Percentiles rank a stretch among this genome's conserved stretches.
Evolutionary conservation across 148 eudicot genomes (phyloP).

Genomic region (Chenopodium formosanum): DNA sequence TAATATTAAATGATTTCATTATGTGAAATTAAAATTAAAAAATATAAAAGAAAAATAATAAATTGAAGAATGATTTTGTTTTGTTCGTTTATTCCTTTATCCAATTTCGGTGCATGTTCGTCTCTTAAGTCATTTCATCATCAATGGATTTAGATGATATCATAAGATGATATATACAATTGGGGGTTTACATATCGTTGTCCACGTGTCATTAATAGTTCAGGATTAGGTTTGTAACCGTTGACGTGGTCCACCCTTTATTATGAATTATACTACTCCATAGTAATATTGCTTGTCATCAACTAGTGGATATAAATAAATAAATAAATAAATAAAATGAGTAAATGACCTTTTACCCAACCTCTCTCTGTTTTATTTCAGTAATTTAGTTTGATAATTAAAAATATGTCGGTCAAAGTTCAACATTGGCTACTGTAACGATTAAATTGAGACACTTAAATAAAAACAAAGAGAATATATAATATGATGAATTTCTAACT

Average conservation of each 20-base stretch:
- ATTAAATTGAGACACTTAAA: too few relatives aligned
- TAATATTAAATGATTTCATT: not conserved
- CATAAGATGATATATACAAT: not conserved
- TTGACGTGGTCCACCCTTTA: constrained; percentile 12
- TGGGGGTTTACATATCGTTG: not conserved
- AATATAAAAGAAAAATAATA: too few relatives aligned
- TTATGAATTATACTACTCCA: too few relatives aligned
- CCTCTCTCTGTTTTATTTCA: too few relatives aligned
- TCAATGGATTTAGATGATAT: constrained; percentile 18
- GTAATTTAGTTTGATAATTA: too few relatives aligned
- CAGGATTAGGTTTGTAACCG: constrained; percentile 16
- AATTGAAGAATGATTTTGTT: not conserved
- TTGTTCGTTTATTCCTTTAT: not conserved
- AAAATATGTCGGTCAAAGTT: too few relatives aligned
- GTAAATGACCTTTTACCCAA: too few relatives aligned
- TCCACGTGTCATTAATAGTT: constrained; percentile 15
- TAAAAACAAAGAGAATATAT: too few relatives aligned
- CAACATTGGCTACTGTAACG: too few relatives aligned
- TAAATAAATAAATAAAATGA: too few relatives aligned
- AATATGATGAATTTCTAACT: too few relatives aligned
- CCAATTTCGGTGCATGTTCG: not conserved
- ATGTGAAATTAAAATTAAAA: not conserved
- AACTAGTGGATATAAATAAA: too few relatives aligned
- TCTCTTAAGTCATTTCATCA: constrained; percentile 15
- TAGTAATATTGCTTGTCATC: not conserved